A percentile compares a stretch with the other conserved stretches of the same genome.
These are phyloP conservation scores for Pneumocystis sp. DNA, from an alignment of 1,139 yeast species.

Conservation along the genomic window DNA sequence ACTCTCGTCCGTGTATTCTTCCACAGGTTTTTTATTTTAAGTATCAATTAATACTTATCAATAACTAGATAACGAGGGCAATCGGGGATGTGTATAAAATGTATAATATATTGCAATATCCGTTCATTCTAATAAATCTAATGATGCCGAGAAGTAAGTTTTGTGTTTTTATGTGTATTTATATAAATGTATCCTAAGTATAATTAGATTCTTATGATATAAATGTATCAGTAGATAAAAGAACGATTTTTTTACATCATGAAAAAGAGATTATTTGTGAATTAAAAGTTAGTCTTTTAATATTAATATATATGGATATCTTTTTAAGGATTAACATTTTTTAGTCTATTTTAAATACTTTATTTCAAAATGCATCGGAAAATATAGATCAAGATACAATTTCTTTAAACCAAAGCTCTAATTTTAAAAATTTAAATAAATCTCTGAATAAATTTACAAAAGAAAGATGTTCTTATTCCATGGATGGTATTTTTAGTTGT, in stretches of 20 bases:
- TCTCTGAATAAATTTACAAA: neutral
- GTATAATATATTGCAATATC: conserved; percentile 59
- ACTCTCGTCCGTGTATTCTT: conserved; percentile 56
- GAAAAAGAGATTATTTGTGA: conserved; percentile 28
- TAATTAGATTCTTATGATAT: conserved; percentile 48
- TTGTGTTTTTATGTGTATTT: neutral
- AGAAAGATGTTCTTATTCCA: neutral
- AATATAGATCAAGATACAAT: neutral
- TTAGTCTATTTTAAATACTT: neutral
- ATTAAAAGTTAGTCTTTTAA: neutral
- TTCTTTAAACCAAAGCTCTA: neutral
- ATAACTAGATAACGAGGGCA: conserved; percentile 27
- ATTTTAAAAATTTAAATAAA: neutral
- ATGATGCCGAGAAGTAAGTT: conserved; percentile 22
- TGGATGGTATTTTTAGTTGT: neutral
- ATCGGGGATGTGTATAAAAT: conserved; percentile 59
- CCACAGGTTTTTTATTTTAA: conserved; percentile 28
- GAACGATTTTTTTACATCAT: conserved; percentile 52
- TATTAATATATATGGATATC: neutral
- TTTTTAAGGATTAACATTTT: neutral
- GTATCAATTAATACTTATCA: neutral
- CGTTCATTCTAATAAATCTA: conserved; percentile 54
- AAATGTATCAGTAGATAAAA: conserved; percentile 83
- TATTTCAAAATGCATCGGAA: neutral
- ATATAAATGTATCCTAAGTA: neutral